Conservation (phyloP, 140 eudicot genomes). For the Eryngium alpinum region DNA sequence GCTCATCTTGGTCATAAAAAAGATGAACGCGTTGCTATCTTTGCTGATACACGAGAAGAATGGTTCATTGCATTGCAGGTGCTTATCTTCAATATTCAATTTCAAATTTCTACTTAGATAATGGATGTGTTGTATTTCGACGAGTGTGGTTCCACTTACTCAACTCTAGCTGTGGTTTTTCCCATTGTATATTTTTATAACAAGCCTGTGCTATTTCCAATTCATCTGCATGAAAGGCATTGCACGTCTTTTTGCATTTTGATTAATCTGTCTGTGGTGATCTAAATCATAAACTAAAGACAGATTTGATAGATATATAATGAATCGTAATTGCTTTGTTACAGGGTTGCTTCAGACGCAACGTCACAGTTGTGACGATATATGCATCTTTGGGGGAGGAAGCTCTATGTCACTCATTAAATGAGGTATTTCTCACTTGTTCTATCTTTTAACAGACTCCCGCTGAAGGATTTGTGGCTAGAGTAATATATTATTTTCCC, state of each 20-base stretch:
- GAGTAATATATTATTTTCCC: background rate
- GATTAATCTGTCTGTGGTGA: background rate
- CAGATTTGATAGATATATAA: background rate
- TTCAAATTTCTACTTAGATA: background rate
- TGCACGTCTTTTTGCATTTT: background rate
- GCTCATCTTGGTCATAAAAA: slow-evolving; percentile 67
- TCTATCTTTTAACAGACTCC: background rate
- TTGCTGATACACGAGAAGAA: slow-evolving; percentile 94
- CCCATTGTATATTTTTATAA: background rate
- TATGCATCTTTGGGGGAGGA: slow-evolving; percentile 98
- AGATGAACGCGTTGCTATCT: slow-evolving; percentile 87
- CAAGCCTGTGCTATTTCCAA: background rate
- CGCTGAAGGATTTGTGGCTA: background rate
- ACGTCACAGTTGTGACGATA: slow-evolving; percentile 87
- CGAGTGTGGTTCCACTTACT: background rate
- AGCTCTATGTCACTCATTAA: slow-evolving; percentile 83
- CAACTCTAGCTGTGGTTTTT: background rate
- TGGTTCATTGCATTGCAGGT: slow-evolving; percentile 98
- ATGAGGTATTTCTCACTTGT: slow-evolving; percentile 56
- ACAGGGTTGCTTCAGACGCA: slow-evolving; percentile 95
- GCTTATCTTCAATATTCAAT: background rate
- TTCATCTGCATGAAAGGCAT: background rate
- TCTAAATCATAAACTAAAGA: background rate
- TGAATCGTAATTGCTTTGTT: slow-evolving; percentile 8
- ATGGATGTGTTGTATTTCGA: background rate